phyloP scores from a whole-genome alignment of 1,139 yeast species.

The Wickerhamomyces sp. region DNA sequence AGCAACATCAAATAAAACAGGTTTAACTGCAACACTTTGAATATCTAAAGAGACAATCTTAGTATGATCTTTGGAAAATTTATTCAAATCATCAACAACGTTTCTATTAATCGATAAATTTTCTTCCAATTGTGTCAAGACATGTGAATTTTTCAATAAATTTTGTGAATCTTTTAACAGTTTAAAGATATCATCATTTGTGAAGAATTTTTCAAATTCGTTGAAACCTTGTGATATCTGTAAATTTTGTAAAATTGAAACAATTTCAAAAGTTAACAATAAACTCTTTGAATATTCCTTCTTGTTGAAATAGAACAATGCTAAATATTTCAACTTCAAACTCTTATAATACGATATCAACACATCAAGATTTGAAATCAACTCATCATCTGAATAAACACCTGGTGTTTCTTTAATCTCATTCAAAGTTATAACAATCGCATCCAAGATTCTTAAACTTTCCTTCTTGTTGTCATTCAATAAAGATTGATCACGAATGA shows the following conservation, averaged over 20 bases:
- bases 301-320: constrained; percentile 43
- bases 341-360: constrained; percentile 43
- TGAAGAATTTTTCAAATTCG: constrained; percentile 29
- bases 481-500: constrained; percentile 57
- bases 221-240: constrained; percentile 13
- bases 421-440: constrained; percentile 33
- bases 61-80: constrained; percentile 1
- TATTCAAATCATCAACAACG: constrained; percentile 6
- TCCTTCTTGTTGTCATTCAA: constrained; percentile 16
- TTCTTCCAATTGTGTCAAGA: constrained; percentile 44
- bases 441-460: constrained; percentile 20
- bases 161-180: constrained; percentile 29
- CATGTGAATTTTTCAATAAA: constrained; percentile 39
- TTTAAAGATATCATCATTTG: constrained; percentile 29
- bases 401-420: constrained; percentile 82
- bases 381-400: constrained; percentile 77
- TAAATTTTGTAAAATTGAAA: constrained; percentile 28
- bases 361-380: constrained; percentile 47
- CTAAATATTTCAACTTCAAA: constrained; percentile 39
- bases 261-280: constrained; percentile 37
- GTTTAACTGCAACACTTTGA: constrained; percentile 68
- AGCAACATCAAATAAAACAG: constrained; percentile 86
- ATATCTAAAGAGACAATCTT: constrained; percentile 14
- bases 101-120: constrained; percentile 20
- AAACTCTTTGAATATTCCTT: constrained; percentile 50